Base-by-base conservation (phyloP, 2,329 filamentous ascomycete genomes). In the Alternaria sp. region DNA sequence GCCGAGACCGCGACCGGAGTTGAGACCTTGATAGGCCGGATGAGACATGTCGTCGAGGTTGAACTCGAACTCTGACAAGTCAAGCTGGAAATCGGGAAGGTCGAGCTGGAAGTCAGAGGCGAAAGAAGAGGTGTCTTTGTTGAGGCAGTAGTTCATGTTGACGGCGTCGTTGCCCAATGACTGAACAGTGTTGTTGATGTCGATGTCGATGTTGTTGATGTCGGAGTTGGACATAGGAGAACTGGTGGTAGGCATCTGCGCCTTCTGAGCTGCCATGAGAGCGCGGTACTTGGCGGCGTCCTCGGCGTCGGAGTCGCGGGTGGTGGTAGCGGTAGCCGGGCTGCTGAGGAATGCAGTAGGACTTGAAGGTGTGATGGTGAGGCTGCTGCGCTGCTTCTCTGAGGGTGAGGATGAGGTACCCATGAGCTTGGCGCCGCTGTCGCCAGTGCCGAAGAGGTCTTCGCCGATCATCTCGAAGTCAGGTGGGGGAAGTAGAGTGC, bases 381-480 rank as follows among this genome's bases (percentile, higher is more conserved):
- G 36, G 9, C 36, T 17, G 36, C 0, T 3, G 4, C 36, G 36
- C n/a, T 40, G 36, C 0, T 0, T 40, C n/a, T 40, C 36, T 40
- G 36, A 0, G 8, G 36, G 0, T 0, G 36, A 10, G 15, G 36
- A 0, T 0, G 36, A 40, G 36, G 9, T 21, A 1, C 30, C 30
- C 30, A 52, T 40, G 49, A 52, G 17, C 7, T 36, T 52, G 13
- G 19, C 30, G 19, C 49, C 49, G 21, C 28, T 17, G 5, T 52
- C 49, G 30, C 32, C 30, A 3, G 53, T 40, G 44, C 30, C 17
- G 25, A 45, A 45, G 3, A 40, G 11, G 11, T 59, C 36, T 5
- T 36, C 21, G n/a, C 50, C 30, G 12, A 70, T 60, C 17, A 28
- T 45, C n/a, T 63, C 51, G 15, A 58, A 54, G 23, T 53, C 36